Base-by-base conservation (phyloP, 2,329 filamentous ascomycete species). In the Fusarium nurragi region DNA sequence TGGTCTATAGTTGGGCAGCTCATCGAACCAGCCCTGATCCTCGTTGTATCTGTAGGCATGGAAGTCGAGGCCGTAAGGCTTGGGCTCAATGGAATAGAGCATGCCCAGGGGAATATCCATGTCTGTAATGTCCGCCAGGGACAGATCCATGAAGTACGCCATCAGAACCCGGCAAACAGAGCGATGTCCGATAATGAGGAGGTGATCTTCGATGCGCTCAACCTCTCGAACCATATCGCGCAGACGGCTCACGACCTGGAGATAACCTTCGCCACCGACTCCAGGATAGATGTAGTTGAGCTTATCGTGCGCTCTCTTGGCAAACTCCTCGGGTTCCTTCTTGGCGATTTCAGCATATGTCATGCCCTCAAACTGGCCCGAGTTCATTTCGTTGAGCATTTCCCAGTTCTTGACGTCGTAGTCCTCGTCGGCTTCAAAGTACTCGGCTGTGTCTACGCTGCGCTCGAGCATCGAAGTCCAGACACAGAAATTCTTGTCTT, bases 381-480 rank as follows among this genome's bases (percentile, higher is more conserved):
- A 90, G 71, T 98, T 96, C 45, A 99, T 87, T 78, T 99, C 95
- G 74, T 99, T 97, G 48, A 99, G 86, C 92, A 97, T 97, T 73
- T 94, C 91, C 93, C 94, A 97, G 69, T 97, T 92, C 81, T 99
- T 99, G 70, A 96, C 89, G 68, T 98, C 95, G 75, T 94, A 97
- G 51, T 97, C 92, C 21, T 98, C 94, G 66, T 98, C 95, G 0
- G 82, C 84, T 68, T 97, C 91, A 76, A 98, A 99, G 76, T 91
- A 90, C 65, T 95, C 88, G 0, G 91, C 93, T 1, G 94, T 96
- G 74, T 97, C 88, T 47, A 95, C 89, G 60, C 92, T 93, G 65
- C 95, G 91, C 75, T 91, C 90, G 64, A 99, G 86, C 94, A 98
- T 98, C 4, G 92, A 97, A 1, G 94, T 97, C 95, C 95, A 99